A percentile compares a stretch with the other conserved stretches of the same genome.
Evolutionary conservation across 805 yeast genomes (phyloP).

Genomic region (Phaffomyces antillensis): DNA sequence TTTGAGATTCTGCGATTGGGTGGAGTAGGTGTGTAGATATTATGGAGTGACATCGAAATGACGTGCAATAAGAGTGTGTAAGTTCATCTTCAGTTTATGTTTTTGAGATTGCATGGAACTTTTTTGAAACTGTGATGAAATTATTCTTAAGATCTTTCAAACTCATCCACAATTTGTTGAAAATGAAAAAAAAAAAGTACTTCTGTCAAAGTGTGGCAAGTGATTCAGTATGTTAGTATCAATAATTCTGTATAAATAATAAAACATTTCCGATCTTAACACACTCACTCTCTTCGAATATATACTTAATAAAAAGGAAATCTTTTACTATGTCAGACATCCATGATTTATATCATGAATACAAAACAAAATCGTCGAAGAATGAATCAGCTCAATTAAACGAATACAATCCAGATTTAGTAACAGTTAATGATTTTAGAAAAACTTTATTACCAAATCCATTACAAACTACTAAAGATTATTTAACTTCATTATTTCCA

Average conservation of each 20-base stretch:
- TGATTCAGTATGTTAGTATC: slow-evolving; percentile 1
- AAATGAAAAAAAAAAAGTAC: too few species aligned
- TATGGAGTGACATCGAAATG: too few species aligned
- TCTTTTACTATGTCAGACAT: slow-evolving; percentile 1
- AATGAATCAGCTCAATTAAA: slow-evolving; percentile 3
- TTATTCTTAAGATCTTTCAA: too few species aligned
- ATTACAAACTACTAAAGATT: slow-evolving; percentile 29
- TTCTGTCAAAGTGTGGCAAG: slow-evolving; percentile 14
- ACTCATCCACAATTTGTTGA: too few species aligned
- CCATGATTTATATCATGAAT: slow-evolving; percentile 4
- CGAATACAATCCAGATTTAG: slow-evolving; percentile 1
- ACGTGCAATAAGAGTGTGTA: too few species aligned
- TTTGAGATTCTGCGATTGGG: too few species aligned
- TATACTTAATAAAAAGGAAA: neutral
- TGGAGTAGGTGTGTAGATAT: too few species aligned
- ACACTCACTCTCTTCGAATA: neutral
- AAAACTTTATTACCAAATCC: slow-evolving; percentile 8
- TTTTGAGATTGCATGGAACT: too few species aligned
- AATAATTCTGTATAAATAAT: neutral
- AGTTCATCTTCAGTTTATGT: too few species aligned
- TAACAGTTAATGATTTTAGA: slow-evolving; percentile 9
- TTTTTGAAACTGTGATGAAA: too few species aligned
- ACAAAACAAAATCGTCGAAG: neutral
- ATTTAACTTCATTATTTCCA: slow-evolving; percentile 66
- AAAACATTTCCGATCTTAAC: neutral